Percentiles rank a stretch among this genome's conserved stretches.
Conservation (phyloP, 305 asterid species). For the Striga hermonthica region DNA sequence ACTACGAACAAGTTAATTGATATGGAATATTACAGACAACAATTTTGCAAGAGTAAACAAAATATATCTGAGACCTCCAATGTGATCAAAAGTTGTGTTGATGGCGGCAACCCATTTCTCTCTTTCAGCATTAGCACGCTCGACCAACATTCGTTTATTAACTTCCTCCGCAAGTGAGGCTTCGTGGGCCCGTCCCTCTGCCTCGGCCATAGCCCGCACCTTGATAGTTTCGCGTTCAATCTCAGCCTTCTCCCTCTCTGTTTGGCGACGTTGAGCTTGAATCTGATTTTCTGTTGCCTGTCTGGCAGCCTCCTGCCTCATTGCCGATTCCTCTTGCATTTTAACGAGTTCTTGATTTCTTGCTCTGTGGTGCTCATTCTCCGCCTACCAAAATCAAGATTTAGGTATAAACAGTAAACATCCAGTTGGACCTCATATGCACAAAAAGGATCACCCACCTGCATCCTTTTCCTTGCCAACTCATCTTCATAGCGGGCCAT, state of each 20-base stretch:
- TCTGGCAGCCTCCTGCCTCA: conserved; percentile 91
- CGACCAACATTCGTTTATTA: conserved; percentile 68
- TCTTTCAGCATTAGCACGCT: conserved; percentile 74
- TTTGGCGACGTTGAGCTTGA: conserved; percentile 91
- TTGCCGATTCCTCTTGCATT: conserved; percentile 95
- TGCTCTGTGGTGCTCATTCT: conserved; percentile 84
- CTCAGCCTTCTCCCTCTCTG: conserved; percentile 82
- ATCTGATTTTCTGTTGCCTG: conserved; percentile 97
- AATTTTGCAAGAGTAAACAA: background rate
- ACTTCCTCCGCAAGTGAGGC: conserved; percentile 94
- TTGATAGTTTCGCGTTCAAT: conserved; percentile 87
- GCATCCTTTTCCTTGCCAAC: conserved; percentile 94
- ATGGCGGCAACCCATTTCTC: conserved; percentile 86
- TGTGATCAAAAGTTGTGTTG: conserved; percentile 85
- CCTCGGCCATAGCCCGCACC: conserved; percentile 78
- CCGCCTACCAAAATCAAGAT: conserved; percentile 56
- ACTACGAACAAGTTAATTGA: background rate
- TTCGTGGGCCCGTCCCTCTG: conserved; percentile 98
- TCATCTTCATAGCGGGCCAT: conserved; percentile 94
- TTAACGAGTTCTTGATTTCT: conserved; percentile 91
- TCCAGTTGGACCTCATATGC: background rate
- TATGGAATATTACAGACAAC: background rate
- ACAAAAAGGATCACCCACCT: conserved; percentile 42
- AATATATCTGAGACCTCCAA: conserved; percentile 62
- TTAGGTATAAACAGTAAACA: conserved; percentile 15